Evolutionary conservation across 1,139 yeast species (phyloP), one percentile per base, ranked within the genome.

Genomic region (Kazachstania sp.): DNA sequence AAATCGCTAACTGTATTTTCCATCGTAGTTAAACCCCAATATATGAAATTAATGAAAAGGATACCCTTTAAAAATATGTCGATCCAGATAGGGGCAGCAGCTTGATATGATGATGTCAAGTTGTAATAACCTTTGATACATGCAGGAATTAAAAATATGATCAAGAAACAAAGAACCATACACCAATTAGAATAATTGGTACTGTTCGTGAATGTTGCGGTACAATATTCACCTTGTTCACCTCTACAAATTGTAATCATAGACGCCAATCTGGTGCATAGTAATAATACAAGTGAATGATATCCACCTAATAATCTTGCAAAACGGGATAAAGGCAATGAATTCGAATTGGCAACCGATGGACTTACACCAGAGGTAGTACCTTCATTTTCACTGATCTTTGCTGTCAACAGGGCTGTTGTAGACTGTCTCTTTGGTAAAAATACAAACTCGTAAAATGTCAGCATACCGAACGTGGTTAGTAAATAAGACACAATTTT

Each of bases 31-130:
- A 88, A 61, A 0, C 82, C 71, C 97, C 97, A 92, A 64, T 86
- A 84, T 3, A 77, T 56, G 0, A 88, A 81, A 54, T 78, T 78
- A 61, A 82, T 61, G 29, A 78, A 60, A 68, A 90, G 69, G 35
- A 79, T 64, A 29, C 73, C 68, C 51, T 77, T 77, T 52, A 83
- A 70, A 19, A 87, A 88, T 26, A 74, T 72, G 28, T 81, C 83
- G 32, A 84, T 79, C 95, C 95, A 88, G 41, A 85, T 65, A 9
- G 88, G 81, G 1, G 96, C 96, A 0, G 95, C 83, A 3, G 95
- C 88, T 59, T 85, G 83, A 60, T 83, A 86, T 1, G 95, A 86
- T 18, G 82, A 79, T 1, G 92, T 76, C 31, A 84, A 72, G 45
- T 71, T 72, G 64, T 83, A 86, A 60, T 87, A 90, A 2, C 86